A percentile compares a stretch with the other conserved stretches of the same genome.
Conservation (phyloP, 2,329 filamentous ascomycete species). For the Diaporthe longicolla region DNA sequence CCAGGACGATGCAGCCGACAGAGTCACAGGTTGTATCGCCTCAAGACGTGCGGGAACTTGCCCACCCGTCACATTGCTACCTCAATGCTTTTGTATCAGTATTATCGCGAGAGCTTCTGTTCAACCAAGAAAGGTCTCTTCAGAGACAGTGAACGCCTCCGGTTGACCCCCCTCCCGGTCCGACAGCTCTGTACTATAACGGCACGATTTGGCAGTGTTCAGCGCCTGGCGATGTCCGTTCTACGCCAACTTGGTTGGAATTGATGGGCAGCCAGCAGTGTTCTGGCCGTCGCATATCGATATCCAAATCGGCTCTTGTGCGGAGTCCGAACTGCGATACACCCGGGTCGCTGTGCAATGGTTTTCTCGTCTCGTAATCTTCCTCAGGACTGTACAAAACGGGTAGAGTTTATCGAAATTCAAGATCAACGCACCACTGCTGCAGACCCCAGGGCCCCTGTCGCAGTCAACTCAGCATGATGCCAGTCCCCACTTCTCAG, state of each 20-base stretch:
- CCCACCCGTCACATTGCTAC: slow-evolving; percentile 28
- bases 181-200: neutral
- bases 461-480: slow-evolving; percentile 22
- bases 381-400: neutral
- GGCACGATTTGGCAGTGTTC: neutral
- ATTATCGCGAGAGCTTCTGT: neutral
- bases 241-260: no score
- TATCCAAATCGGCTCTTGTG: neutral
- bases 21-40: neutral
- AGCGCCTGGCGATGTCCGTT: neutral
- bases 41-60: slow-evolving; percentile 6
- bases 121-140: neutral
- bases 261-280: neutral
- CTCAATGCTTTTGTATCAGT: slow-evolving; percentile 3
- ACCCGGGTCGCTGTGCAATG: neutral
- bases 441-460: slow-evolving; percentile 13
- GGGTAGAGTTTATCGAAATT: slow-evolving; percentile 35
- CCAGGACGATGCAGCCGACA: neutral
- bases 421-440: slow-evolving; percentile 1
- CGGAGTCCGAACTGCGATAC: no score
- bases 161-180: neutral
- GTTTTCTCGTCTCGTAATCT: neutral
- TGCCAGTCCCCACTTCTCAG: slow-evolving; percentile 33
- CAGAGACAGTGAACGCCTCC: neutral
- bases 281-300: neutral